Evolutionary conservation across 345 rosid species (phyloP).

Genomic region (Mangifera indica): DNA sequence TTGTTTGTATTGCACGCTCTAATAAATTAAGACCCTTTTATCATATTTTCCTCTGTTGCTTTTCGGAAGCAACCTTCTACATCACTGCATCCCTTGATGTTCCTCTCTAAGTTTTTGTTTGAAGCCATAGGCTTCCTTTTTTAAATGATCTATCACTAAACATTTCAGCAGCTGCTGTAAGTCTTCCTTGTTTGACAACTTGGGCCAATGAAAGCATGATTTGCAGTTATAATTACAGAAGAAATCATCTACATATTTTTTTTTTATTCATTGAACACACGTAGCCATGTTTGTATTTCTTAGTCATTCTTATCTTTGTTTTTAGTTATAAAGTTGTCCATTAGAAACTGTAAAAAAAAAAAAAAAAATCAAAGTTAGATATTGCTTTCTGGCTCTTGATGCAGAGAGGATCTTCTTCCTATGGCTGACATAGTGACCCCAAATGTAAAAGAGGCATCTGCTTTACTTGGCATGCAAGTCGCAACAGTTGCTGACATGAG

Average conservation of each 20-base stretch:
- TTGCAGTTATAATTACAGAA: neutral
- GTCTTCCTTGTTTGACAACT: conserved; percentile 5
- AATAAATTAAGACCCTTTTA: neutral
- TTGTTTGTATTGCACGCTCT: neutral
- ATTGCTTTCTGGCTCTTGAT: conserved; percentile 24
- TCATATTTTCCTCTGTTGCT: neutral
- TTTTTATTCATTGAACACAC: neutral
- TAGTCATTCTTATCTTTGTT: neutral
- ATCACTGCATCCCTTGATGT: neutral
- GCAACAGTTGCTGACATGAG: conserved; percentile 72
- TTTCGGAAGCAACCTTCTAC: neutral
- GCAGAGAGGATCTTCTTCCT: conserved; percentile 81
- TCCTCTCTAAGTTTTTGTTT: neutral
- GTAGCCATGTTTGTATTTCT: neutral
- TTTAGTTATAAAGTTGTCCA: neutral
- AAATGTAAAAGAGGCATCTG: conserved; percentile 86
- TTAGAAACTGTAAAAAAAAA: conserved; percentile 1
- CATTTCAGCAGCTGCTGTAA: neutral
- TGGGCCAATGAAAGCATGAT: neutral
- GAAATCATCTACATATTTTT: neutral
- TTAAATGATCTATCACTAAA: neutral
- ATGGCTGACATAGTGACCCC: conserved; percentile 87
- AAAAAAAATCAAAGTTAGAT: neutral
- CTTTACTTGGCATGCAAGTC: conserved; percentile 64
- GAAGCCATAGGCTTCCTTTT: neutral